These are phyloP conservation scores for Colletotrichum cuscutae DNA, from an alignment of 2,329 filamentous ascomycete species.

Conservation along the genomic window DNA sequence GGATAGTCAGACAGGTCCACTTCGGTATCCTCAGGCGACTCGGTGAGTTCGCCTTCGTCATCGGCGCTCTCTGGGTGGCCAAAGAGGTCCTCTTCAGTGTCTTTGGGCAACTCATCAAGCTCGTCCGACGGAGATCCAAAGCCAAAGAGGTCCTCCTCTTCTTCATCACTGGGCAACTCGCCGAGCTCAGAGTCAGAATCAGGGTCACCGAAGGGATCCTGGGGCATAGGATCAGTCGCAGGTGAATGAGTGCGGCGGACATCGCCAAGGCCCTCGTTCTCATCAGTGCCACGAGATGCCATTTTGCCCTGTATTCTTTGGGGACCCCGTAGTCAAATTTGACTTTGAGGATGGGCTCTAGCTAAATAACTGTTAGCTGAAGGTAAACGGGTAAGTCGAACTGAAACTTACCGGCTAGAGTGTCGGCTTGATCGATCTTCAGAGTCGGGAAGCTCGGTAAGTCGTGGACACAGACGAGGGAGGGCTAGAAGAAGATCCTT, in stretches of 20 bases:
- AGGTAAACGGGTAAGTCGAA: not conserved
- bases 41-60: too few relatives aligned
- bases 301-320: conserved; percentile 1
- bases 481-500: not conserved
- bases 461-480: not conserved
- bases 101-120: too few relatives aligned
- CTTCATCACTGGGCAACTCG: not conserved
- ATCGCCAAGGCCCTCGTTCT: not conserved
- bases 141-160: not conserved
- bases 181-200: not conserved
- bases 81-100: too few relatives aligned
- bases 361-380: not conserved
- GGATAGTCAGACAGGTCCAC: not conserved
- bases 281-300: not conserved
- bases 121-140: too few relatives aligned
- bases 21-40: not conserved
- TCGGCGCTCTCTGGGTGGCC: too few relatives aligned
- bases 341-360: not conserved
- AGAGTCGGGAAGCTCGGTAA: not conserved
- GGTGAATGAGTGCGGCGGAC: conserved; percentile 10
- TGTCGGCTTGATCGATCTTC: not conserved
- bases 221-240: not conserved
- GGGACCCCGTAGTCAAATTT: not conserved
- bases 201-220: not conserved
- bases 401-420: not conserved